phyloP scores from a whole-genome alignment of 1,284 basidiomycete genomes.

The Apiotrichum montevideense region DNA sequence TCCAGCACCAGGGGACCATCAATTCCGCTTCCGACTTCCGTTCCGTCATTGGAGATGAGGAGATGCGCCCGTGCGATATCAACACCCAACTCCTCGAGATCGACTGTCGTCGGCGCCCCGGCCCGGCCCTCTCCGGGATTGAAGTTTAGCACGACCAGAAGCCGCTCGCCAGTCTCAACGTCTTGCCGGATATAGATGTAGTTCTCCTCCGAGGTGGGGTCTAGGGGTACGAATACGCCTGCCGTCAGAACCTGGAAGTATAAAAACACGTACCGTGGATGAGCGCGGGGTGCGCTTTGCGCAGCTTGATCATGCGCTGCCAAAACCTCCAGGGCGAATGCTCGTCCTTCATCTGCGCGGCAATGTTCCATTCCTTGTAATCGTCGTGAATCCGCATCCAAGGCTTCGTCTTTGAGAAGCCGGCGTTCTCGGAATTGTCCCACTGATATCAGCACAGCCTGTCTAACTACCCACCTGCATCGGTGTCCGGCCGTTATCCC shows the following conservation, averaged over 20 bases:
- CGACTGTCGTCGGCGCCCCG: constrained; percentile 11
- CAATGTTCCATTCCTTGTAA: constrained; percentile 59
- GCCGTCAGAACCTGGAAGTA: not conserved
- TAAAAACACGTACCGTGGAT: constrained; percentile 27
- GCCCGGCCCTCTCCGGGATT: constrained; percentile 17
- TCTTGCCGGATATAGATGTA: constrained; percentile 42
- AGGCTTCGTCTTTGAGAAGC: constrained; percentile 58
- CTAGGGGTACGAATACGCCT: constrained; percentile 36
- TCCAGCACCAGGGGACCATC: constrained; percentile 15
- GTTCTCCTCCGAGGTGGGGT: constrained; percentile 33
- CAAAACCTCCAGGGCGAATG: constrained; percentile 58
- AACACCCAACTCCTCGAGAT: constrained; percentile 11
- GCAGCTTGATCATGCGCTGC: constrained; percentile 53
- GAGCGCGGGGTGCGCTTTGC: constrained; percentile 51
- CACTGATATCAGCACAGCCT: constrained; percentile 49
- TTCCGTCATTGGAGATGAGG: constrained; percentile 24
- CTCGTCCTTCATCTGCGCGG: constrained; percentile 50
- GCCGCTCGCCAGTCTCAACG: constrained; percentile 18
- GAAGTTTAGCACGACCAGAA: constrained; percentile 39
- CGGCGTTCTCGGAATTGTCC: constrained; percentile 55
- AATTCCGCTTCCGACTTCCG: constrained; percentile 13
- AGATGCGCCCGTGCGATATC: constrained; percentile 21
- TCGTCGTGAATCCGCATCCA: constrained; percentile 76
- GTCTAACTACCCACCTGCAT: constrained; percentile 13
- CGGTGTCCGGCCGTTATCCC: constrained; percentile 59